Percentiles rank a stretch among this genome's conserved stretches.
Evolutionary conservation across 345 rosid genomes (phyloP).

Genomic region (Populus ilicifolia): DNA sequence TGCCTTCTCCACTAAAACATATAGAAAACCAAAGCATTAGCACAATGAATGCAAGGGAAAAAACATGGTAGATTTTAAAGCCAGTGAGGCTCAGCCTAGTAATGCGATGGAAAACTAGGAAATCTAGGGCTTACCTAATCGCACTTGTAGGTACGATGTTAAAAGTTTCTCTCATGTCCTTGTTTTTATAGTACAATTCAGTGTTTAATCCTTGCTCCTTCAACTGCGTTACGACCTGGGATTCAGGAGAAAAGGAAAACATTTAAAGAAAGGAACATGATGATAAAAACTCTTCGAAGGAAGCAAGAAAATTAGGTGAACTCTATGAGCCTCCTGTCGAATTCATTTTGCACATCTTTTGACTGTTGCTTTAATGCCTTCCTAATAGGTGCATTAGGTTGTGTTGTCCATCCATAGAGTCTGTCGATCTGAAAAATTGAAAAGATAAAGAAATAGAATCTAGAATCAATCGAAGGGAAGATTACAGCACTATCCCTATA

Average conservation of each 20-base stretch:
- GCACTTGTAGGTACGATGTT: slow-evolving; percentile 96
- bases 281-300: background rate
- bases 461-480: background rate
- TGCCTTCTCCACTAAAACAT: slow-evolving; percentile 76
- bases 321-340: slow-evolving; percentile 62
- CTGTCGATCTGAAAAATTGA: slow-evolving; percentile 69
- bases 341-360: slow-evolving; percentile 62
- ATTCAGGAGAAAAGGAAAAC: slow-evolving; percentile 9
- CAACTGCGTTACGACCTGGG: slow-evolving; percentile 68
- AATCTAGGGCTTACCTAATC: slow-evolving; percentile 40
- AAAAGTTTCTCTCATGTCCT: slow-evolving; percentile 70
- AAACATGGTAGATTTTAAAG: background rate
- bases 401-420: slow-evolving; percentile 80
- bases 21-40: background rate
- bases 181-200: slow-evolving; percentile 81
- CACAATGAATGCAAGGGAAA: background rate
- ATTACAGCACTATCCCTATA: slow-evolving; percentile 2
- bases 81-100: background rate
- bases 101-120: background rate
- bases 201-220: slow-evolving; percentile 89
- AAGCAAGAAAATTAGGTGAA: slow-evolving; percentile 24
- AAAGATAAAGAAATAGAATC: background rate
- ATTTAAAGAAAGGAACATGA: background rate
- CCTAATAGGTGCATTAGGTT: slow-evolving; percentile 69
- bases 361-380: slow-evolving; percentile 68